Conservation (phyloP, 352 stramenopile species). For the Globisporangium camurandrum region DNA sequence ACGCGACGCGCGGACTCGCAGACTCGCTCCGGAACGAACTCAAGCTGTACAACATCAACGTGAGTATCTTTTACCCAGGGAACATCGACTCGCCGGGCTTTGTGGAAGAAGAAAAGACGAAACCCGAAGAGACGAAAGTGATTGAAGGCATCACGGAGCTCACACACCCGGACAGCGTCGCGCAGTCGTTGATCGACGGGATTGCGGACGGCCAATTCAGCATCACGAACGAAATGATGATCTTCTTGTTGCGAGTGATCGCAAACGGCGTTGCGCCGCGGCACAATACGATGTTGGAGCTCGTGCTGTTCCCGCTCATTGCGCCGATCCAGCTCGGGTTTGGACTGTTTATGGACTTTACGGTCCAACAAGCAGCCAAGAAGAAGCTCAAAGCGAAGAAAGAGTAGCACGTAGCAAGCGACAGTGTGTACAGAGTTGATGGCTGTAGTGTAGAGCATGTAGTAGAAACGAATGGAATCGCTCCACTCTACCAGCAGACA, state of each 20-base stretch:
- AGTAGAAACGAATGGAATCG: not conserved
- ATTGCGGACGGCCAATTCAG: constrained; percentile 62
- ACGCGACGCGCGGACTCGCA: constrained; percentile 67
- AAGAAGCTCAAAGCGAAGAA: constrained; percentile 52
- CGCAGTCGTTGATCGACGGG: constrained; percentile 56
- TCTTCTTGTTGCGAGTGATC: constrained; percentile 62
- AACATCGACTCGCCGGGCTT: constrained; percentile 82
- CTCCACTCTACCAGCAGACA: too few relatives aligned
- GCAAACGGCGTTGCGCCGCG: constrained; percentile 70
- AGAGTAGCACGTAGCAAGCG: constrained; percentile 18
- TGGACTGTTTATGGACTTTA: constrained; percentile 76
- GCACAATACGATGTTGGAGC: constrained; percentile 64
- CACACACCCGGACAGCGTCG: constrained; percentile 49
- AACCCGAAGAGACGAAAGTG: constrained; percentile 58
- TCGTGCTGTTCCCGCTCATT: constrained; percentile 52
- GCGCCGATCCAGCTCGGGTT: constrained; percentile 67
- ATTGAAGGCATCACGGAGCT: constrained; percentile 61
- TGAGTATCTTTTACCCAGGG: constrained; percentile 74
- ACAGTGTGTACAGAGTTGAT: too few relatives aligned
- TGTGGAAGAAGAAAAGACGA: constrained; percentile 66
- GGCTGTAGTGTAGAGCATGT: too few relatives aligned
- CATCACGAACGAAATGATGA: constrained; percentile 76
- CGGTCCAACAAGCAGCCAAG: constrained; percentile 48
- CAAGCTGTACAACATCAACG: constrained; percentile 54
- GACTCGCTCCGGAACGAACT: constrained; percentile 79